Base-by-base conservation (phyloP, 225 moss, liverwort and hornwort genomes). In the Physcomitrium patens region DNA sequence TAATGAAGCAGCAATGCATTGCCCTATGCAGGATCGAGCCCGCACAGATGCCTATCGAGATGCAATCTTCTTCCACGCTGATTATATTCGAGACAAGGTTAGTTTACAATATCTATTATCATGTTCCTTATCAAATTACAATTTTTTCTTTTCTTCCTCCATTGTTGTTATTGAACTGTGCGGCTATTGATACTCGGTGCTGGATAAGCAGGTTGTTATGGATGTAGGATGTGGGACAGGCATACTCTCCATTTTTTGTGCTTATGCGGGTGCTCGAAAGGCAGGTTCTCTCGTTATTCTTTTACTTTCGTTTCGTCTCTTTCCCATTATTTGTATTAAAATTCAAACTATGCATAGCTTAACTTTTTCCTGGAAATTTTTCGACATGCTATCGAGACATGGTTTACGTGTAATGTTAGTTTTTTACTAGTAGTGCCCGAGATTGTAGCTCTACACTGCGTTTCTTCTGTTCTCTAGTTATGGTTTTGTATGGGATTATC, bases 141-240 rank as follows among this genome's bases (percentile, higher is more conserved):
- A 24, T 1, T 24, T 1, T 24, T 24, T 24, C n/a, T 24, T 58
- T 12, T 58, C 28, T 65, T 69, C 44, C 15, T 73, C 43, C 55
- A 47, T 69, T 20, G 52, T 50, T 60, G 18, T 56, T 19, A 6
- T 65, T 22, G 10, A 16, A 43, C 12, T 42, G 45, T 48, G 73
- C 26, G 43, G 17, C 41, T 17, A 19, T 69, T 79, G 51, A 81
- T 64, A 28, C 78, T 50, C 12, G 44, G 61, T 57, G 28, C 54
- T 74, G 60, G 26, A 41, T 71, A 31, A 64, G 73, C 86, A 92
- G 92, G 97, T 99, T 73, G 97, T 99, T 79, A 79, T 99, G 61
- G 97, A 99, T 83, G 94, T 94, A 19, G 94, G 97, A 69, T 99
- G 94, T 65, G 97, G 97, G 52, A 99, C 94, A 37, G 97, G 93